These are phyloP conservation scores for Aspergillus sclerotiicarbonarius DNA, from an alignment of 495 filamentous ascomycete genomes.

Conservation along the genomic window DNA sequence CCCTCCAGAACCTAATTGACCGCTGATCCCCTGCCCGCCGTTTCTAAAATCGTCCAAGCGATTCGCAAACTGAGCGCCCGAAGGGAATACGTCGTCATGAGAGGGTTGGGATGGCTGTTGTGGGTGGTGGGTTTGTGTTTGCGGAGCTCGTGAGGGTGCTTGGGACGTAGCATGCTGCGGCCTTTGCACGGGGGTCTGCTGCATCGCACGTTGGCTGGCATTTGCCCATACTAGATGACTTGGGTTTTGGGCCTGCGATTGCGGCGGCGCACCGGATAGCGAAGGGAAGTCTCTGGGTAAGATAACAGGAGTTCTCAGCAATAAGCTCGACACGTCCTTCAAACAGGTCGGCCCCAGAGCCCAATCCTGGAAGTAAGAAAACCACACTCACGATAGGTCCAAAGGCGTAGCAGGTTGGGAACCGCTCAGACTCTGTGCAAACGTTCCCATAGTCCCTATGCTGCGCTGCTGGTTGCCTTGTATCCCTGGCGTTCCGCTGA, in stretches of 20 bases:
- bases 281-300: conserved; percentile 75
- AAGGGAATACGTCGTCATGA: conserved; percentile 54
- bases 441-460: conserved; percentile 62
- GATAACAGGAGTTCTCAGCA: conserved; percentile 20
- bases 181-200: conserved; percentile 64
- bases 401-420: conserved; percentile 73
- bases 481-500: conserved; percentile 63
- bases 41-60: conserved; percentile 58
- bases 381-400: conserved; percentile 73
- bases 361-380: background rate
- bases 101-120: conserved; percentile 61
- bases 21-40: conserved; percentile 59
- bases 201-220: conserved; percentile 52
- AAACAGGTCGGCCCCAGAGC: conserved; percentile 8
- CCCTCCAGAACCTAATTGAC: conserved; percentile 48
- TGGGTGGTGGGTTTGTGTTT: conserved; percentile 50
- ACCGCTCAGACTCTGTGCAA: conserved; percentile 77
- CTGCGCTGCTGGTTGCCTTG: conserved; percentile 60
- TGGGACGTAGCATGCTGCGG: conserved; percentile 57
- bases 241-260: conserved; percentile 57
- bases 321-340: conserved; percentile 5
- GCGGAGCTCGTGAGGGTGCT: conserved; percentile 45
- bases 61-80: conserved; percentile 52
- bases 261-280: conserved; percentile 68
- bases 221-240: conserved; percentile 68